A percentile compares a stretch with the other conserved stretches of the same genome.
Evolutionary conservation across 176 grass and related monocot genomes (phyloP).

Genomic region (Elaeis guineensis): DNA sequence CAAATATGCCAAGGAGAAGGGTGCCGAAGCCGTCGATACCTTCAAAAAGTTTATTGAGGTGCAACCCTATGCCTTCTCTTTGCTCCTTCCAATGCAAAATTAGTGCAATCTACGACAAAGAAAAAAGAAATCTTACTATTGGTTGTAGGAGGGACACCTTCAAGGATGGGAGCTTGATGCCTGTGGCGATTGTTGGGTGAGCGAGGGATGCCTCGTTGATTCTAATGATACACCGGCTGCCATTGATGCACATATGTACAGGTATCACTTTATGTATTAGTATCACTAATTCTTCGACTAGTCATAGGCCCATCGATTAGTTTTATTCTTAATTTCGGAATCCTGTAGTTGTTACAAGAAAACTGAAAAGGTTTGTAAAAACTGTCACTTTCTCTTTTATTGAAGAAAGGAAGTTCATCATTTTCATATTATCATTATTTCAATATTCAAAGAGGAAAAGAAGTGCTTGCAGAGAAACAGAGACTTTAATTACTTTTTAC

Average conservation of each 20-base stretch:
- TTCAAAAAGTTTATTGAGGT: constrained; percentile 59
- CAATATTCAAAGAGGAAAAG: too few species aligned
- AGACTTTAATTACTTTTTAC: background rate
- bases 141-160: constrained; percentile 45
- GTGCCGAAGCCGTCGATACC: constrained; percentile 27
- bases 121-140: background rate
- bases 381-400: too few species aligned
- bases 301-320: too few species aligned
- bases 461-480: too few species aligned
- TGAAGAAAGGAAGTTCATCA: too few species aligned
- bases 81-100: too few species aligned
- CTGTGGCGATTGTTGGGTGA: constrained; percentile 70
- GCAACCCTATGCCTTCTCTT: background rate
- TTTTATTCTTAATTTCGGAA: too few species aligned
- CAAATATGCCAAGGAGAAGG: constrained; percentile 50
- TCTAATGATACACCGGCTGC: constrained; percentile 46
- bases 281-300: too few species aligned
- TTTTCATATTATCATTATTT: too few species aligned
- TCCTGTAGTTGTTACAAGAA: too few species aligned
- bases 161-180: constrained; percentile 44
- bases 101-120: too few species aligned
- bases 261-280: constrained; percentile 18
- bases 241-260: constrained; percentile 86
- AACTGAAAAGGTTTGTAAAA: too few species aligned
- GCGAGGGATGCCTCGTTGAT: constrained; percentile 58